phyloP scores from a whole-genome alignment of 768 basidiomycete species.

The Hypholoma fasciculare region DNA sequence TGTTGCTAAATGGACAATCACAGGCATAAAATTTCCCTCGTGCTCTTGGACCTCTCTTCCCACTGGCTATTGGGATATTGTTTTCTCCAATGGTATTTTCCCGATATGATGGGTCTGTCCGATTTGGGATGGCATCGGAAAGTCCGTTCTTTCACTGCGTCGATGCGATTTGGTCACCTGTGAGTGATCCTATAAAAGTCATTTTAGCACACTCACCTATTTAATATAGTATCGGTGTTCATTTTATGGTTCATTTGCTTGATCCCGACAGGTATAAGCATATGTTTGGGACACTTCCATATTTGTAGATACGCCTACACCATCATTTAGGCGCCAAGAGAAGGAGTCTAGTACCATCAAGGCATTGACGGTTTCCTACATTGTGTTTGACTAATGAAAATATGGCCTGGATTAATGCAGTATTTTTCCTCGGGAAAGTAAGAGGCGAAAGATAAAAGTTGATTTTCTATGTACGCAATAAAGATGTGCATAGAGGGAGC shows the following conservation, averaged over 20 bases:
- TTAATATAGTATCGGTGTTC: background rate
- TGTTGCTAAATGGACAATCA: no score
- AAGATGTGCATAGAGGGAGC: no score
- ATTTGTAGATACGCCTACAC: conserved; percentile 6
- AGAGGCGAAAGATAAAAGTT: background rate
- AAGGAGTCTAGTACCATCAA: background rate
- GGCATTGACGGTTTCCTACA: background rate
- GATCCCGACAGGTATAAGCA: conserved; percentile 6
- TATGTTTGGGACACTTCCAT: conserved; percentile 17
- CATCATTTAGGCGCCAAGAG: background rate
- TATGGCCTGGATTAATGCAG: background rate
- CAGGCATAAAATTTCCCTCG: no score
- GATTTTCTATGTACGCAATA: background rate
- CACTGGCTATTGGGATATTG: no score
- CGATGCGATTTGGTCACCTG: conserved; percentile 55
- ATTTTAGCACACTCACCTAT: background rate
- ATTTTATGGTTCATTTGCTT: conserved; percentile 12
- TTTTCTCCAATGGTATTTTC: no score
- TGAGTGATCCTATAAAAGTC: conserved; percentile 22
- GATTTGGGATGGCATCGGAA: conserved; percentile 45
- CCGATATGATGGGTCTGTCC: no score
- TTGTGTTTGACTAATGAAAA: background rate
- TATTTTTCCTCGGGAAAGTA: background rate
- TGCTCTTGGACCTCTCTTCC: no score
- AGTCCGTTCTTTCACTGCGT: conserved; percentile 51